These are phyloP conservation scores for Hyaloperonospora brassicae DNA, from an alignment of 352 stramenopile genomes.

Conservation along the genomic window DNA sequence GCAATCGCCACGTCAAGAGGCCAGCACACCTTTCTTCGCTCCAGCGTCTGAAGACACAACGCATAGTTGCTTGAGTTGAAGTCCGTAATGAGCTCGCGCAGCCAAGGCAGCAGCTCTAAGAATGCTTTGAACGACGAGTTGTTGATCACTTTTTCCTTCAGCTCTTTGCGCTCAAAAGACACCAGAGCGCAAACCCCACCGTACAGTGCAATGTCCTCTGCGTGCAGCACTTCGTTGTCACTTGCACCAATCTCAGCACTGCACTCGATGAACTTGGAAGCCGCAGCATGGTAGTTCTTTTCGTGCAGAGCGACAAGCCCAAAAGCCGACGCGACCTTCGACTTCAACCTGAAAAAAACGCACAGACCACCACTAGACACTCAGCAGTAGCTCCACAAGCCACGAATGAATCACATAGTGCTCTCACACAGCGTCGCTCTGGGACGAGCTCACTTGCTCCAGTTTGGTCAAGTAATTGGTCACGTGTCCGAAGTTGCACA, in stretches of 20 bases:
- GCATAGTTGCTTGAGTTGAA: slow-evolving; percentile 87
- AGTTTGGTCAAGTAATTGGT: slow-evolving; percentile 85
- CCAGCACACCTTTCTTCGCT: slow-evolving; percentile 53
- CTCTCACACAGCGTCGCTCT: slow-evolving; percentile 62
- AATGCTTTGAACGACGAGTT: slow-evolving; percentile 85
- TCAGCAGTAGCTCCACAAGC: too few relatives aligned
- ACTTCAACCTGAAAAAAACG: slow-evolving; percentile 49
- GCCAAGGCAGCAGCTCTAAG: slow-evolving; percentile 75
- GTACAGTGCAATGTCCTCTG: slow-evolving; percentile 83
- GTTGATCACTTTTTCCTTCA: slow-evolving; percentile 83
- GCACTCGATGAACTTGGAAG: slow-evolving; percentile 76
- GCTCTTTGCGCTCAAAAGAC: slow-evolving; percentile 72
- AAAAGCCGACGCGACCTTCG: slow-evolving; percentile 74
- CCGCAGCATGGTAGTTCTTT: slow-evolving; percentile 71
- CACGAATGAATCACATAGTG: background rate
- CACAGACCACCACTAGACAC: background rate
- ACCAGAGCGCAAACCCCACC: slow-evolving; percentile 80
- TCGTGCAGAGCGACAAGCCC: slow-evolving; percentile 72
- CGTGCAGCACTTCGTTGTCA: slow-evolving; percentile 81
- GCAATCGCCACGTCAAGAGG: background rate
- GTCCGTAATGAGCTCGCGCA: slow-evolving; percentile 83
- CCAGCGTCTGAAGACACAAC: slow-evolving; percentile 63
- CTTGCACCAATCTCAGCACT: slow-evolving; percentile 66
- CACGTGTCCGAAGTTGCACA: slow-evolving; percentile 80
- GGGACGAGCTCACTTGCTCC: slow-evolving; percentile 61